Evolutionary conservation across 148 eudicot genomes (phyloP).

Genomic region (Rhododendron kiyosumense): DNA sequence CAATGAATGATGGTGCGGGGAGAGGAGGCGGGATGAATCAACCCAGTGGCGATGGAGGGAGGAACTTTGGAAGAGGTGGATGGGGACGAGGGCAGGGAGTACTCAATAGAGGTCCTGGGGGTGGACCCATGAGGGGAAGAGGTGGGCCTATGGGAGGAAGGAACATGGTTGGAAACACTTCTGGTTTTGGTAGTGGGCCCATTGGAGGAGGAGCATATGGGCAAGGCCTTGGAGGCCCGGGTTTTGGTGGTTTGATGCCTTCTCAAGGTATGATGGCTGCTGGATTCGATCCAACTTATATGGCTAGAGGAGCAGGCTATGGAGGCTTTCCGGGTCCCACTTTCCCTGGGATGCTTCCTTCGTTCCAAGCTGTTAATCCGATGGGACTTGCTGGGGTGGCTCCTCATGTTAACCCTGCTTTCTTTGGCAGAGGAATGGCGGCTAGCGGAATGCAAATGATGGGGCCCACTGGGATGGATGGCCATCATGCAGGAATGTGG

Average conservation of each 20-base stretch:
- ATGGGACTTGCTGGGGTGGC: slow-evolving; percentile 92
- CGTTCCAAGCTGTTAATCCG: slow-evolving; percentile 64
- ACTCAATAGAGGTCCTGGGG: slow-evolving; percentile 59
- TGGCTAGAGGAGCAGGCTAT: slow-evolving; percentile 81
- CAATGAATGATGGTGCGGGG: slow-evolving; percentile 57
- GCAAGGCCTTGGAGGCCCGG: slow-evolving; percentile 69
- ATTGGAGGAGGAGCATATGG: slow-evolving; percentile 52
- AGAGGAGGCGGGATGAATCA: slow-evolving; percentile 62
- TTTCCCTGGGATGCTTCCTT: slow-evolving; percentile 81
- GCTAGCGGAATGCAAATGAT: slow-evolving; percentile 82
- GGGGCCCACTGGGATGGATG: slow-evolving; percentile 67
- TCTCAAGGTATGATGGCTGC: slow-evolving; percentile 91
- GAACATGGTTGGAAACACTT: slow-evolving; percentile 40
- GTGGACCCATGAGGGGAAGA: slow-evolving; percentile 66
- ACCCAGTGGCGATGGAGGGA: slow-evolving; percentile 62
- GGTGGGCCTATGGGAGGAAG: slow-evolving; percentile 64
- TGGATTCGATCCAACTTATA: slow-evolving; percentile 77
- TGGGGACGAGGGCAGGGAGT: slow-evolving; percentile 66
- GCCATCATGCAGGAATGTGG: slow-evolving; percentile 78
- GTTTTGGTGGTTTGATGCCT: slow-evolving; percentile 72
- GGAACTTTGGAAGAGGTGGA: slow-evolving; percentile 75
- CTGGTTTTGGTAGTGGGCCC: slow-evolving; percentile 44
- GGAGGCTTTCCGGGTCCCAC: slow-evolving; percentile 74
- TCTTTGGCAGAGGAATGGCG: slow-evolving; percentile 76
- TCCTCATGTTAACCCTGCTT: slow-evolving; percentile 93